Evolutionary conservation across 2,329 filamentous ascomycete genomes (phyloP), one percentile per base, ranked within the genome.

Genomic region (Penicillium sp.): DNA sequence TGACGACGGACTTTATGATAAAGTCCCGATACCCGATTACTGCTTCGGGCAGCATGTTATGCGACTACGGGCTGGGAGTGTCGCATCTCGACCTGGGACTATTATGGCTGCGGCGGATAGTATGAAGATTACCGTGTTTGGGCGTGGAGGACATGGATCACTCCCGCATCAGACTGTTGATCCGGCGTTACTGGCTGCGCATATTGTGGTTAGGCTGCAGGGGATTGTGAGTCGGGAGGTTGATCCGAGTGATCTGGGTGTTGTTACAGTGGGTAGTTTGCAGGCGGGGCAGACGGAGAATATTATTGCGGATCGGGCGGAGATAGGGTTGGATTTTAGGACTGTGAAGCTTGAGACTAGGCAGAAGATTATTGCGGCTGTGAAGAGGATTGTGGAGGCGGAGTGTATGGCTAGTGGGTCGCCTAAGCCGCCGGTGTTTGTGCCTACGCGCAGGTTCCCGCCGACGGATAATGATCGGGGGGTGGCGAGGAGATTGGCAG

Each of bases 211-310:
- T 16, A 73, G 83, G 19, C 73, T 87, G n/a, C 85, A 87, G 68
- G 79, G 78, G n/a, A 82, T 87, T 37, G 82, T 84, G 26, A 77
- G 78, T 22, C 74, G 84, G 10, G 84, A 86, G 68, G 71, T 83
- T 3, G 76, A 83, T 54, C 84, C 43, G 58, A 75, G 31, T 24
- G 83, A 87, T 55, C 73, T 79, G 13, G 82, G 79, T 13, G 85
- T 87, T 8, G 76, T 87, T 8, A 87, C 84, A 0, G 82, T 86
- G 7, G 83, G 82, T 9, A 79, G 78, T 52, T 69, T 87, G n/a
- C 79, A 85, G 57, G 84, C 82, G 0, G 85, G 85, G 1, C 79
- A 84, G 59, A 79, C 82, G 1, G 84, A 86, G 67, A 87, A 87
- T 63, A 79, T 87, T 54, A 86, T 87, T 52, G 76, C 82, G 0